A percentile compares a stretch with the other conserved stretches of the same genome.
These are phyloP conservation scores for Gorgonomyces haynaldii DNA, from an alignment of 192 early-diverging fungal species.

Conservation along the genomic window DNA sequence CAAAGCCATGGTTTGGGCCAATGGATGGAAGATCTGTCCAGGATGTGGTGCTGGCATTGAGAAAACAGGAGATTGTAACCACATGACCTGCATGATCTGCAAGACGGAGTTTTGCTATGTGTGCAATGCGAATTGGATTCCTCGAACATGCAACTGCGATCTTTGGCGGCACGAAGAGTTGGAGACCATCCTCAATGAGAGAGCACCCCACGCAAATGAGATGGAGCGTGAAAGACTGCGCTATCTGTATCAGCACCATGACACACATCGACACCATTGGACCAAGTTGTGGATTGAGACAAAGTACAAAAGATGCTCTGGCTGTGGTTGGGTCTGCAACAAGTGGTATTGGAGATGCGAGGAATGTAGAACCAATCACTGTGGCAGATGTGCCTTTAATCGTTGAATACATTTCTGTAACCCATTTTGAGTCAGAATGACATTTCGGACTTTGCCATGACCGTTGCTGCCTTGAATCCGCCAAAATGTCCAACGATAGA, in stretches of 20 bases:
- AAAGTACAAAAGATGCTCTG: neutral
- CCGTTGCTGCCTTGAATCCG: no score
- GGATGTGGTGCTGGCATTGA: conserved; percentile 13
- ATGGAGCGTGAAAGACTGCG: conserved; percentile 4
- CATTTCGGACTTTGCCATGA: no score
- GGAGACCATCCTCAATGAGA: conserved; percentile 7
- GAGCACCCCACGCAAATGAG: conserved; percentile 2
- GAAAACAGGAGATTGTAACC: conserved; percentile 8
- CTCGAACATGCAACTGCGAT: conserved; percentile 10
- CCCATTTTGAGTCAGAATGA: no score
- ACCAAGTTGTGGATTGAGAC: neutral
- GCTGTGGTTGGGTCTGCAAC: conserved; percentile 14
- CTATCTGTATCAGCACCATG: conserved; percentile 7
- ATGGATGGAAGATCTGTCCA: conserved; percentile 12
- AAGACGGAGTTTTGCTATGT: conserved; percentile 8
- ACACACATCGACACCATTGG: conserved; percentile 10
- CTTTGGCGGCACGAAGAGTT: conserved; percentile 6
- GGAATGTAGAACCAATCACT: conserved; percentile 7
- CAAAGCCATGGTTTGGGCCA: conserved; percentile 1
- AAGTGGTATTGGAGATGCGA: conserved; percentile 18
- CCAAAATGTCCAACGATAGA: no score
- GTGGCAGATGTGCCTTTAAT: conserved; percentile 14
- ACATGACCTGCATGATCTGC: conserved; percentile 15
- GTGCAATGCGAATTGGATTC: conserved; percentile 9
- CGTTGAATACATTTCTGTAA: no score